Base-by-base conservation (phyloP, 2,329 filamentous ascomycete species). In the Aspergillus sp. region DNA sequence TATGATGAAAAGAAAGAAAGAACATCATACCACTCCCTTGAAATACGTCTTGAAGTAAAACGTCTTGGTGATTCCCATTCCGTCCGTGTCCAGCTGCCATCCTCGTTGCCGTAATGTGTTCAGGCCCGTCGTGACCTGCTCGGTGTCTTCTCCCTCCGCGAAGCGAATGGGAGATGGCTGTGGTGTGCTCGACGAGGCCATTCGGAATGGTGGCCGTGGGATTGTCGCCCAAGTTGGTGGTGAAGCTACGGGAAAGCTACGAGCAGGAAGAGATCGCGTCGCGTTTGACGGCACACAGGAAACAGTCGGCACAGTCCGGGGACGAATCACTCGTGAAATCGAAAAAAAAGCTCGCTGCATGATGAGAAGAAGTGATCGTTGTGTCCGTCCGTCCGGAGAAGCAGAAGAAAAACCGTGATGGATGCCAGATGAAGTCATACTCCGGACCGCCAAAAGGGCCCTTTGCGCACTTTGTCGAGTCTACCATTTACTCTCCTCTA, bases 41-140 rank as follows among this genome's bases (percentile, higher is more conserved):
- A 66, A 66, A 49, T 68, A 69, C 3, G 59, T 62, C 45, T 61
- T 62, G 46, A 69, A 69, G 55, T 64, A 59, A 50, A 61, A 69
- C 8, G 65, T 68, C 53, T 69, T 69, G 19, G 53, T 55, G 5
- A 69, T 44, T 1, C 65, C 66, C 55, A 57, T 60, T 4, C 58
- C 57, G 4, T 64, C 61, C 19, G 55, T 53, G 45, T 67, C 66
- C 43, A 68, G 48, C 5, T 44, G 51, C 66, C 66, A 69, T 34
- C 61, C 62, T 19, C 60, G 52, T 33, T 55, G 48, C 33, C 58
- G 52, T 38, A 69, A 48, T 6, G 50, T 43, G 34, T 60, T 45
- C 35, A 63, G 50, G 7, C 53, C 56, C 2, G 52, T 47, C 33
- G 48, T 54, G 9, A 61, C 47, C 45, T 60, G 56, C 9, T 51